Evolutionary conservation across 2,329 filamentous ascomycete species (phyloP), one percentile per base, ranked within the genome.

Genomic region (Monosporascus sp.): DNA sequence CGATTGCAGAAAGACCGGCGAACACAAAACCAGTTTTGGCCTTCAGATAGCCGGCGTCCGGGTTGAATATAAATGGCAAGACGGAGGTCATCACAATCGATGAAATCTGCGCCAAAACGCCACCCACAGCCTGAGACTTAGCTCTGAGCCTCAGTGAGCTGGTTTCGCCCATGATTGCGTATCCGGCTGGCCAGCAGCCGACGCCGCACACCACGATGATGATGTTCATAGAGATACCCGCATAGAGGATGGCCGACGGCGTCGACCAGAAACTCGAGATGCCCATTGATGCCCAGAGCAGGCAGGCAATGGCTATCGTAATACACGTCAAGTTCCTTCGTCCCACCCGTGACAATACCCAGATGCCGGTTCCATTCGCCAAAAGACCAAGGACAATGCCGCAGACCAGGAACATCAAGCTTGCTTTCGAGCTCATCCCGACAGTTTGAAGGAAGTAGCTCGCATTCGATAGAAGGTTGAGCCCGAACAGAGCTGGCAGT

Each of bases 21-120:
- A 67, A 76, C 1, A 76, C 62, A 34, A 75, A 73, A 0, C 71
- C 73, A 2, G 72, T 74, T 62, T 73, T 74, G 1, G 69, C 71
- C 27, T 71, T 68, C 20, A 76, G 59, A 54, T 74, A 69, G 8
- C 66, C 71, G 19, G 61, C 50, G 20, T 68, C 69, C 9, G 67
- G 56, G 51, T 70, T 81, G 65, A 78, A 81, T 14, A 79, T 73
- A 52, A 80, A 82, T 0, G 80, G 79, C 1, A 81, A 61, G 1
- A 72, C 70, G 36, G 81, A 69, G 0, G 72, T 72, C 52, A 79
- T 74, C 47, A 74, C 62, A 3, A 52, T 41, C 5, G 48, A 50
- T 19, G 41, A 24, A 1, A 51, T 16, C 11, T 56, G 37, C 2
- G 38, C 34, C 24, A 20, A 9, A 20, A 49, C 48, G 31, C 54